Percentiles rank a stretch among this genome's conserved stretches.
These are phyloP conservation scores for Collybia sp. DNA, from an alignment of 768 basidiomycete genomes.

Conservation along the genomic window DNA sequence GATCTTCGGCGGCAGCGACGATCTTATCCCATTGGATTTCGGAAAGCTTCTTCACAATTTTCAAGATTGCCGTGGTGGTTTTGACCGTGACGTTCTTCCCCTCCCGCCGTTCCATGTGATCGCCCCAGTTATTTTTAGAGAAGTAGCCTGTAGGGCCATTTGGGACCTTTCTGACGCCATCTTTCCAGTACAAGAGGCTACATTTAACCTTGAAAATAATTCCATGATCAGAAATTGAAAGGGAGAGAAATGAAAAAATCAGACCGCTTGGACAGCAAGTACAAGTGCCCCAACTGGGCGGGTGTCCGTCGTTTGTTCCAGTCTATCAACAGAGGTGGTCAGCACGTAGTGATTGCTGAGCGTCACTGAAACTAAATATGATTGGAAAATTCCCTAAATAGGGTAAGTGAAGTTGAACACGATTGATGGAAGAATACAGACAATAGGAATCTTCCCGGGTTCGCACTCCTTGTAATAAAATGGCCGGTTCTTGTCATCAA, in stretches of 20 bases:
- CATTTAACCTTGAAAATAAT: neutral
- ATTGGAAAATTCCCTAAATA: too few species aligned
- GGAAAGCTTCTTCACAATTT: neutral
- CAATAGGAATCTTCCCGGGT: too few species aligned
- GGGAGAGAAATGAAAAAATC: neutral
- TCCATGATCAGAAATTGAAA: neutral
- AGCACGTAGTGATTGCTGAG: too few species aligned
- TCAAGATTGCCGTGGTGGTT: neutral
- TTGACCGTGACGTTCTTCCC: slow-evolving; percentile 2
- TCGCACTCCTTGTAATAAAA: too few species aligned
- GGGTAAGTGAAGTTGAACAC: too few species aligned
- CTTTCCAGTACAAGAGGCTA: slow-evolving; percentile 2
- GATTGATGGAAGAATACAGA: too few species aligned
- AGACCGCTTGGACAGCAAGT: neutral
- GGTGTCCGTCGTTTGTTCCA: neutral
- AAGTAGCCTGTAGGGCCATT: slow-evolving; percentile 3
- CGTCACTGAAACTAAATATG: too few species aligned
- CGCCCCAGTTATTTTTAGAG: slow-evolving; percentile 6
- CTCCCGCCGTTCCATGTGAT: slow-evolving; percentile 2
- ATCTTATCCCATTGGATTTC: too few species aligned
- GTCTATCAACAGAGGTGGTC: too few species aligned
- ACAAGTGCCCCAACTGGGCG: neutral
- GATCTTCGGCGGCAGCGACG: too few species aligned
- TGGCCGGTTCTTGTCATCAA: too few species aligned
- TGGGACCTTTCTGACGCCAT: neutral